These are phyloP conservation scores for Akanthomyces lecanii DNA, from an alignment of 2,329 filamentous ascomycete genomes.

Conservation along the genomic window DNA sequence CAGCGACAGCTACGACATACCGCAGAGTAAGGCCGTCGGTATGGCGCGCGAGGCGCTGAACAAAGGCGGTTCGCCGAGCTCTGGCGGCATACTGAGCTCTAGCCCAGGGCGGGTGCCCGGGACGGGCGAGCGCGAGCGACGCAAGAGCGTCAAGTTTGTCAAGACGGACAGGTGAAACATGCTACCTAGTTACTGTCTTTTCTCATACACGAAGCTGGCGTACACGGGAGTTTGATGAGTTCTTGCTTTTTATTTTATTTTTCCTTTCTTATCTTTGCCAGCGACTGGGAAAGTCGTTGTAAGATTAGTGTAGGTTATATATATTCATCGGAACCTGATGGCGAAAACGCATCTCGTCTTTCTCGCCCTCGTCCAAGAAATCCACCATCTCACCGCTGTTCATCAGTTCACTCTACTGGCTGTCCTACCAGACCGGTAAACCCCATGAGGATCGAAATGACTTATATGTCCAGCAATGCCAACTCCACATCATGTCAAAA, in stretches of 20 bases:
- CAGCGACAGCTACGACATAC: slow-evolving; percentile 51
- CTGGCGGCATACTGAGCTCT: slow-evolving; percentile 42
- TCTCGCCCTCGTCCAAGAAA: too few relatives aligned
- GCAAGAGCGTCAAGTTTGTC: slow-evolving; percentile 63
- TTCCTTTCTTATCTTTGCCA: background rate
- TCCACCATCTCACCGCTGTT: too few relatives aligned
- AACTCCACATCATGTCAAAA: too few relatives aligned
- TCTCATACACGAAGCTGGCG: background rate
- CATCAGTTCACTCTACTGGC: too few relatives aligned
- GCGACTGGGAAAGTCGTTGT: slow-evolving; percentile 9
- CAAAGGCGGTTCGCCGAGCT: slow-evolving; percentile 23
- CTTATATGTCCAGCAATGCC: too few relatives aligned
- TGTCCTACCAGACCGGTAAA: too few relatives aligned
- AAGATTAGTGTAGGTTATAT: slow-evolving; percentile 6
- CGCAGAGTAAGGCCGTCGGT: slow-evolving; percentile 57
- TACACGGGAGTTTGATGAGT: background rate
- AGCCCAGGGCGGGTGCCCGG: slow-evolving; percentile 41
- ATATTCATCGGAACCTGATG: background rate
- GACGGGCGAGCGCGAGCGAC: slow-evolving; percentile 46
- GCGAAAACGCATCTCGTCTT: too few relatives aligned
- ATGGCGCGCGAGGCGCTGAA: slow-evolving; percentile 52
- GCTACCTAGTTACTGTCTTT: background rate
- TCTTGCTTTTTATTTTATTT: background rate
- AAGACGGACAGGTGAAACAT: slow-evolving; percentile 32
- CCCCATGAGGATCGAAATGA: too few relatives aligned